Evolutionary conservation across 2,329 filamentous ascomycete genomes (phyloP).

Genomic region (Paraconiothyrium sp.): DNA sequence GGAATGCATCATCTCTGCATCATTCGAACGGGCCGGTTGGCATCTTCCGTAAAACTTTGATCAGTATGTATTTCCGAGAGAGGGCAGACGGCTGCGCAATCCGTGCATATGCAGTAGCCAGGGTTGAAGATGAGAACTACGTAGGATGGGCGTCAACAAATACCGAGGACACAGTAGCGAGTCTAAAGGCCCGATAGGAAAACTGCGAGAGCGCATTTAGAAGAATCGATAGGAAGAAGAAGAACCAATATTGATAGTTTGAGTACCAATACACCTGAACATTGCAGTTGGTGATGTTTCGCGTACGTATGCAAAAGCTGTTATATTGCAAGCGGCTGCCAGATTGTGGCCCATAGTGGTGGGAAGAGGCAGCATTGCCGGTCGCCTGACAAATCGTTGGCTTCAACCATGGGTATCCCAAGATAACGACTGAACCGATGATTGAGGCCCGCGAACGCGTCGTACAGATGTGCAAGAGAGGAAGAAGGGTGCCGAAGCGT

Average conservation of each 20-base stretch:
- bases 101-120: slow-evolving; percentile 9
- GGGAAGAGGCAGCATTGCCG: slow-evolving; percentile 16
- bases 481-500: neutral
- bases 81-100: neutral
- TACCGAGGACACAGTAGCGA: neutral
- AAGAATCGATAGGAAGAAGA: slow-evolving; percentile 9
- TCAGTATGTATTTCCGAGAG: neutral
- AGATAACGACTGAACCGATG: slow-evolving; percentile 15
- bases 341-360: slow-evolving; percentile 25
- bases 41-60: neutral
- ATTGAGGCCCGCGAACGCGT: slow-evolving; percentile 9
- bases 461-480: slow-evolving; percentile 5
- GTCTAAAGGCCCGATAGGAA: neutral
- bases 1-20: neutral
- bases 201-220: slow-evolving; percentile 1
- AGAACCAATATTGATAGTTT: slow-evolving; percentile 14
- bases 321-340: slow-evolving; percentile 25
- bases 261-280: slow-evolving; percentile 28
- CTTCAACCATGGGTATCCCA: slow-evolving; percentile 1
- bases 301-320: slow-evolving; percentile 15
- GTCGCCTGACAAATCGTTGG: slow-evolving; percentile 16
- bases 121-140: neutral
- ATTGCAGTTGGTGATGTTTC: slow-evolving; percentile 9
- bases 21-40: slow-evolving; percentile 2
- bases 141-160: neutral